A percentile compares a stretch with the other conserved stretches of the same genome.
Evolutionary conservation across 2,329 filamentous ascomycete species (phyloP).

Genomic region (Fragosphaeria purpurea): DNA sequence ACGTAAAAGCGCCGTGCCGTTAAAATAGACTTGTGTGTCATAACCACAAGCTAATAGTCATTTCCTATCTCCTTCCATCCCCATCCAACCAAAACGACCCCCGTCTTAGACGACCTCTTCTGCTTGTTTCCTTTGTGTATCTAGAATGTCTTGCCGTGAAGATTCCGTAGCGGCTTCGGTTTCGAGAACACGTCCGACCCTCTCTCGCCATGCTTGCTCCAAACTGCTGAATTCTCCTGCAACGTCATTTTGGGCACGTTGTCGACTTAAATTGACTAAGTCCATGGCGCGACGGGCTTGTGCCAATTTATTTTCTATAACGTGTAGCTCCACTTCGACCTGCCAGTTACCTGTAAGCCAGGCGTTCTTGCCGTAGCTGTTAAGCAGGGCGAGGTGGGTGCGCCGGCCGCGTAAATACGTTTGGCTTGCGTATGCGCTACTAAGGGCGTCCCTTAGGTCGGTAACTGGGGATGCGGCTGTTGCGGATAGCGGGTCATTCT

Average conservation of each 20-base stretch:
- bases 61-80: no score
- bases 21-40: no score
- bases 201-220: slow-evolving; percentile 69
- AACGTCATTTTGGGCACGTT: slow-evolving; percentile 58
- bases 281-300: slow-evolving; percentile 60
- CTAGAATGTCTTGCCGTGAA: slow-evolving; percentile 56
- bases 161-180: slow-evolving; percentile 75
- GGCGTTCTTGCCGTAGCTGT: slow-evolving; percentile 75
- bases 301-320: slow-evolving; percentile 66
- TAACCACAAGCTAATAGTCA: no score
- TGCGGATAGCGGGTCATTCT: slow-evolving; percentile 32
- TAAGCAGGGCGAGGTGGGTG: slow-evolving; percentile 59
- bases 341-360: slow-evolving; percentile 84
- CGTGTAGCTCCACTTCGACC: slow-evolving; percentile 60
- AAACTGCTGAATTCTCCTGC: slow-evolving; percentile 58
- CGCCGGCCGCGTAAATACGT: slow-evolving; percentile 43
- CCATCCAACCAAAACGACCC: no score
- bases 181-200: slow-evolving; percentile 72
- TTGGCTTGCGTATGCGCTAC: slow-evolving; percentile 38
- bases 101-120: neutral
- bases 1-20: no score
- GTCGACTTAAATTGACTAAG: slow-evolving; percentile 58
- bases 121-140: slow-evolving; percentile 34
- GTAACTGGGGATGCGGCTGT: neutral
- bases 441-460: slow-evolving; percentile 53